Evolutionary conservation across 2,329 filamentous ascomycete species (phyloP).

Genomic region (Apiospora sp.): DNA sequence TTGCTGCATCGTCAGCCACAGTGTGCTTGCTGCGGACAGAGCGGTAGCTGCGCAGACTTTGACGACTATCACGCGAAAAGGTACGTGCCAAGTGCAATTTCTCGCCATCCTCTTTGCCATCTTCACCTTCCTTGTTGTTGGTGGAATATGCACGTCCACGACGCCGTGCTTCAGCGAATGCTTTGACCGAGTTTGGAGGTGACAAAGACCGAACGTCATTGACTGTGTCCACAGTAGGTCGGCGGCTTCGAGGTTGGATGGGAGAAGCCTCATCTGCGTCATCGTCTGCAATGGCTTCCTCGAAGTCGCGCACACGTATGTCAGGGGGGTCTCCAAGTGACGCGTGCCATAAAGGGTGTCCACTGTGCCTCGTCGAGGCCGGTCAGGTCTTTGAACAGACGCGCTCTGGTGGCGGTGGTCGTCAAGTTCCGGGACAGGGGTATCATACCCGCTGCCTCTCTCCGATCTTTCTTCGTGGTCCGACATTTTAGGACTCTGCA

Average conservation of each 20-base stretch:
- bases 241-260: conserved; percentile 54
- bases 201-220: conserved; percentile 75
- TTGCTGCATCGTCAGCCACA: conserved; percentile 68
- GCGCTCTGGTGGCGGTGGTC: conserved; percentile 79
- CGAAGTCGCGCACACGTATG: conserved; percentile 77
- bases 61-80: conserved; percentile 72
- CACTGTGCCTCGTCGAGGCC: conserved; percentile 74
- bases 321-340: conserved; percentile 49
- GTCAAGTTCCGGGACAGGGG: conserved; percentile 82
- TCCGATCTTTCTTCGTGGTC: conserved; percentile 69
- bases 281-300: conserved; percentile 85
- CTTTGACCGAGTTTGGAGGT: conserved; percentile 96
- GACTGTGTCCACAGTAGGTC: conserved; percentile 64
- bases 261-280: conserved; percentile 61
- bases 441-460: conserved; percentile 69
- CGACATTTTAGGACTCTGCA: conserved; percentile 69
- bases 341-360: conserved; percentile 71
- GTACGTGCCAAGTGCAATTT: conserved; percentile 70
- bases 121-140: conserved; percentile 44
- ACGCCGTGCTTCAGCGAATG: conserved; percentile 89
- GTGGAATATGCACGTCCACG: conserved; percentile 75
- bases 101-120: conserved; percentile 48
- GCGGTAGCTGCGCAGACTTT: conserved; percentile 57
- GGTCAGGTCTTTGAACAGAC: conserved; percentile 66
- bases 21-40: conserved; percentile 58